Evolutionary conservation across 768 basidiomycete species (phyloP), one percentile per base, ranked within the genome.

Genomic region (Auriscalpium vulgare): DNA sequence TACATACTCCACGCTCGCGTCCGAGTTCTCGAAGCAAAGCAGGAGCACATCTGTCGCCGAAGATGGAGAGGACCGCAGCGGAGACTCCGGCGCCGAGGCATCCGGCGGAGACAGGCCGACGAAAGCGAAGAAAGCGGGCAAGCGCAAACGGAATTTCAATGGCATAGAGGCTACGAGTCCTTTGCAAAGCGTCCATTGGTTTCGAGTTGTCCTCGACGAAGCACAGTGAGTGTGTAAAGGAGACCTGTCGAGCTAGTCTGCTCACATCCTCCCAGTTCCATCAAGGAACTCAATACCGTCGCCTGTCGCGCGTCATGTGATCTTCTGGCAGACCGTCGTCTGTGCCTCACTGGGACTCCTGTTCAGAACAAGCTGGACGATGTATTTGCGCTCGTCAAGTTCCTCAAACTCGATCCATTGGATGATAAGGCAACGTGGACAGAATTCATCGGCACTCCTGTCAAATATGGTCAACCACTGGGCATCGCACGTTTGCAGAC

Each of bases 281-380:
- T 99, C 74, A 99, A 99, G 71, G 95, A 97, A 71, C 87, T 91
- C 7, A 80, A 82, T 21, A 99, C 97, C 1, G 91, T 98, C 45
- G 95, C 88, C 46, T 93, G 94, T 59, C 85, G 91, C 55, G 97
- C 97, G 8, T 94, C 89, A 11, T 98, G 97, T 70, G 94, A 97
- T 68, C 80, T 99, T 50, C 81, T 88, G 70, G 92, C 97, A 14
- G 91, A 97, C 66, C 85, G 97, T 52, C 85, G 97, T 14, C 75
- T 97, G 45, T 95, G 92, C 69, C 76, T 99, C 43, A 95, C 95
- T n/a, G 97, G 97, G 55, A 99, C 97, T 8, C 97, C 97, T 1
- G 93, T 99, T 38, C 97, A 99, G 74, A 99, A 99, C 78, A 97
- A 95, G 71, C 82, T 98, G 52, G 97, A 98, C 72, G 97, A 99